Evolutionary conservation across 75 land plant genomes (phyloP).

Genomic region (Azolla pinnata): DNA sequence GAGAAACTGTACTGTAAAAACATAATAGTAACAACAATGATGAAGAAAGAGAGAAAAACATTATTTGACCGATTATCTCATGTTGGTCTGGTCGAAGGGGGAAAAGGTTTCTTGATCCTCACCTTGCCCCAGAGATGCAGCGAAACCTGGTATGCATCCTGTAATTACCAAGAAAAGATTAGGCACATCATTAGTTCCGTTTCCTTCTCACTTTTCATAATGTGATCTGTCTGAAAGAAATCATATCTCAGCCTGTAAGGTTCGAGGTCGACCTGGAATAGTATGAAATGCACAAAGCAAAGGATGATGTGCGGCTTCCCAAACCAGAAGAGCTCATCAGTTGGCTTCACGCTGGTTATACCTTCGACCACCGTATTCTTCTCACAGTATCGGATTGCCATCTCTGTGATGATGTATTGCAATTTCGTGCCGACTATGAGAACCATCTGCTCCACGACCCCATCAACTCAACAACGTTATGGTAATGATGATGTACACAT

Average conservation of each 20-base stretch:
- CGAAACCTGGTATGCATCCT: slow-evolving; percentile 85
- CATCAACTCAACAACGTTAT: too few species aligned
- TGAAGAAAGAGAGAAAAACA: too few species aligned
- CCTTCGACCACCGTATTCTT: slow-evolving; percentile 35
- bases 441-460: slow-evolving; percentile 44
- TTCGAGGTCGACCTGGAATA: slow-evolving; percentile 99
- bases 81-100: background rate
- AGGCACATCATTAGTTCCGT: background rate
- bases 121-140: slow-evolving; percentile 87
- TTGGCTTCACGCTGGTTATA: slow-evolving; percentile 43
- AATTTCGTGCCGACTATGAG: slow-evolving; percentile 82
- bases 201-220: too few species aligned
- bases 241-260: too few species aligned
- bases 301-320: slow-evolving; percentile 55
- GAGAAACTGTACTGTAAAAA: slow-evolving; percentile 1
- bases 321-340: slow-evolving; percentile 89
- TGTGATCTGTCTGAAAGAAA: too few species aligned
- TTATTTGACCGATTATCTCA: too few species aligned
- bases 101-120: slow-evolving; percentile 6
- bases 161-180: slow-evolving; percentile 13
- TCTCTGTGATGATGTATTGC: slow-evolving; percentile 62
- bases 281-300: slow-evolving; percentile 64
- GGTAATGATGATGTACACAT: background rate
- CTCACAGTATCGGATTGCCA: slow-evolving; percentile 58
- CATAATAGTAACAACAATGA: background rate